A percentile compares a stretch with the other conserved stretches of the same genome.
phyloP scores from a whole-genome alignment of 768 basidiomycete species.

The Crassisporium funariophilum region DNA sequence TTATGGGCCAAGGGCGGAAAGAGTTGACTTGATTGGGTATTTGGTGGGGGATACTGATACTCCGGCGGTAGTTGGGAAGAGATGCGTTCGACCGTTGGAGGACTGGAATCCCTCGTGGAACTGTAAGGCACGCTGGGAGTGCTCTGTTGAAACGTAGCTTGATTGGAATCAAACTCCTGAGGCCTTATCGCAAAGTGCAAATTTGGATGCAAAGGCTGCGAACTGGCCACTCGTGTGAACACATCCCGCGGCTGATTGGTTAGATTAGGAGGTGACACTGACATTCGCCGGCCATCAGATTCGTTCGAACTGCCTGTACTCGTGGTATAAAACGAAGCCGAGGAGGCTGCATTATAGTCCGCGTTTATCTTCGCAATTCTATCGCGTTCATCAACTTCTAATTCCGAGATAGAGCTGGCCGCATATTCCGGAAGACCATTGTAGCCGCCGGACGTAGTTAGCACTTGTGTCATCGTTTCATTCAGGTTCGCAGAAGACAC shows the following conservation, averaged over 20 bases:
- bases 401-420: conserved; percentile 33
- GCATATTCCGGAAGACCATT: conserved; percentile 21
- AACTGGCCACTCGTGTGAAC: conserved; percentile 11
- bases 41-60: background rate
- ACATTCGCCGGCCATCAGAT: conserved; percentile 7
- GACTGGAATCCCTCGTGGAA: conserved; percentile 16
- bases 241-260: conserved; percentile 8
- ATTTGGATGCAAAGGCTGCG: conserved; percentile 21
- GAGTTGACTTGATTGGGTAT: background rate
- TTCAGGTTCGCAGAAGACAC: conserved; percentile 1
- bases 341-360: conserved; percentile 41
- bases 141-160: background rate
- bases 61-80: conserved; percentile 19
- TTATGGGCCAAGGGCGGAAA: background rate
- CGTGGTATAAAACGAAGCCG: conserved; percentile 34
- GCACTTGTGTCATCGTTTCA: conserved; percentile 3
- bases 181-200: conserved; percentile 18
- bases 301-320: conserved; percentile 10
- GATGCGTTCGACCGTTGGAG: conserved; percentile 26
- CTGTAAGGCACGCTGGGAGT: background rate
- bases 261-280: conserved; percentile 10
- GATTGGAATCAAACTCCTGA: conserved; percentile 2
- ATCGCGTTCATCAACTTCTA: conserved; percentile 43
- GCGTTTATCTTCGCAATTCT: conserved; percentile 44
- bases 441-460: conserved; percentile 12